phyloP scores from a whole-genome alignment of 192 early-diverging fungal genomes.

The Cetraspora pellucida region DNA sequence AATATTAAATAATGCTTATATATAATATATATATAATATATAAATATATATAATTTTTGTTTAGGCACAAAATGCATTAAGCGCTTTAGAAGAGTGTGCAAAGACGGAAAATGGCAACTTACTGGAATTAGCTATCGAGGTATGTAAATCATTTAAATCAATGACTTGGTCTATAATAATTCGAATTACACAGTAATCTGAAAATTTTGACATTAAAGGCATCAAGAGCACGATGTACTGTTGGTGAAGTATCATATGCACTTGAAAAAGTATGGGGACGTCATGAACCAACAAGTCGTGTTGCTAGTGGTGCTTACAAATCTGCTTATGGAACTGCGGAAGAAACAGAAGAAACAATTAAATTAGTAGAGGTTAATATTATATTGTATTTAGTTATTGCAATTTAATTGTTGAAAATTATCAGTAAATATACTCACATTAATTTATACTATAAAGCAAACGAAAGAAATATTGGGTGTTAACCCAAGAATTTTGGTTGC shows the following conservation, averaged over 20 bases:
- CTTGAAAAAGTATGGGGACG: conserved; percentile 83
- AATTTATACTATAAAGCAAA: conserved; percentile 3
- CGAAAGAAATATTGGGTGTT: conserved; percentile 54
- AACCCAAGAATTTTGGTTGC: conserved; percentile 88
- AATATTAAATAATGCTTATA: neutral
- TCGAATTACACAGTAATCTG: neutral
- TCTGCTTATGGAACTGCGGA: conserved; percentile 70
- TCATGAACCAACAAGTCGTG: conserved; percentile 77
- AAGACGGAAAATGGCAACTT: conserved; percentile 70
- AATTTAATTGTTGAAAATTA: neutral
- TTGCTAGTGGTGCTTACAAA: conserved; percentile 86
- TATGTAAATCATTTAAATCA: conserved; percentile 24
- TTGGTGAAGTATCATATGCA: conserved; percentile 84
- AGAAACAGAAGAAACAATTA: conserved; percentile 67
- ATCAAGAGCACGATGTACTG: conserved; percentile 74
- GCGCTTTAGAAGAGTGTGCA: conserved; percentile 69
- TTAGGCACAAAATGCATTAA: conserved; percentile 57
- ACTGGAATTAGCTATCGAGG: conserved; percentile 72
- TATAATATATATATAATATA: neutral
- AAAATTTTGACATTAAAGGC: conserved; percentile 50
- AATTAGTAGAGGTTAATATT: conserved; percentile 52
- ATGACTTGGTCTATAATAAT: neutral
- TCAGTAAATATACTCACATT: neutral
- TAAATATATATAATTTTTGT: neutral
- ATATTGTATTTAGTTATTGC: neutral